Evolutionary conservation across 1,284 basidiomycete species (phyloP).

Genomic region (Lentinula novae-zelandiae): DNA sequence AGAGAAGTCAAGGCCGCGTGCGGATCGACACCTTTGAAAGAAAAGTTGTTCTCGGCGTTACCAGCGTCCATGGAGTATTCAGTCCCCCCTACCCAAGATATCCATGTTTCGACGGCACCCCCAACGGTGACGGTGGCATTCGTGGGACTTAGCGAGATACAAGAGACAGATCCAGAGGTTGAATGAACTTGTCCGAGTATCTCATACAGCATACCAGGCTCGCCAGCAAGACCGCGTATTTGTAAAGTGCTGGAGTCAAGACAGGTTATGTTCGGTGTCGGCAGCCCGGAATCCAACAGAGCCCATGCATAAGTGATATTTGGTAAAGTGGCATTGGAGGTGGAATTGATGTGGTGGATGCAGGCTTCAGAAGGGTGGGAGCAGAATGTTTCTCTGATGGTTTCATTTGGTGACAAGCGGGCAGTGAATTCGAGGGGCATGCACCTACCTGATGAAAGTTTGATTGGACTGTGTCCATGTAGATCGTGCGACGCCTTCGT

Average conservation of each 20-base stretch:
- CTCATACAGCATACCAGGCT: slow-evolving; percentile 68
- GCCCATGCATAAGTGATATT: slow-evolving; percentile 48
- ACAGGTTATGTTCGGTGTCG: slow-evolving; percentile 59
- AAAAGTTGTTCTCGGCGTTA: slow-evolving; percentile 47
- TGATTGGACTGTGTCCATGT: slow-evolving; percentile 52
- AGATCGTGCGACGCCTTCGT: slow-evolving; percentile 52
- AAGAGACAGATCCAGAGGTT: slow-evolving; percentile 26
- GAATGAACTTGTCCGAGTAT: slow-evolving; percentile 49
- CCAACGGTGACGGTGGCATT: slow-evolving; percentile 57
- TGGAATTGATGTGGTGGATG: slow-evolving; percentile 47
- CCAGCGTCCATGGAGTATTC: slow-evolving; percentile 64
- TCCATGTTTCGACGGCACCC: slow-evolving; percentile 47
- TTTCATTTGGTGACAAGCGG: not conserved
- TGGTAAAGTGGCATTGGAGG: slow-evolving; percentile 28
- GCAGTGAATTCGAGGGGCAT: not conserved
- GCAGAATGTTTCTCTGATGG: slow-evolving; percentile 60
- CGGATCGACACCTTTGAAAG: slow-evolving; percentile 62
- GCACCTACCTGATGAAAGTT: slow-evolving; percentile 43
- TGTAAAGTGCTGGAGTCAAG: slow-evolving; percentile 50
- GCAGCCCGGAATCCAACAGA: slow-evolving; percentile 41
- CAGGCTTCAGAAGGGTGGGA: slow-evolving; percentile 62
- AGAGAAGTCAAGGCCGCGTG: slow-evolving; percentile 42
- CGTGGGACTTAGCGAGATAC: slow-evolving; percentile 28
- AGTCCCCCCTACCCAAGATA: slow-evolving; percentile 70
- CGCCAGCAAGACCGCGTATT: slow-evolving; percentile 47